Evolutionary conservation across 768 basidiomycete genomes (phyloP).

Genomic region (Xerocomus potaroensis): DNA sequence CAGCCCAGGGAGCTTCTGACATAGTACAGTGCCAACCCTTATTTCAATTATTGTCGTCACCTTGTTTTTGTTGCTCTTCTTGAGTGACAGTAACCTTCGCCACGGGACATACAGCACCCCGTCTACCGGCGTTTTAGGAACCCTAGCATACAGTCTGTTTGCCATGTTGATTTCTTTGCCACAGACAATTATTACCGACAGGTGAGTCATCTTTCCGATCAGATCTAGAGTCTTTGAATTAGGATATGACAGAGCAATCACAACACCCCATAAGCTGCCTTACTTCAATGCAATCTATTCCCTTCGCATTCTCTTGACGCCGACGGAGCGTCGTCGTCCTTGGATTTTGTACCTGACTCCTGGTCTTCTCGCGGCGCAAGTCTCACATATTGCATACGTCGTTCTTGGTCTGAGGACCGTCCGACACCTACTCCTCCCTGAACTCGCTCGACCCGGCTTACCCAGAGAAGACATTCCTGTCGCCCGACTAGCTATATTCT

Average conservation of each 20-base stretch:
- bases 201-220: constrained; percentile 40
- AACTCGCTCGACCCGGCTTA: constrained; percentile 36
- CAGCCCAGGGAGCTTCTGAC: constrained; percentile 36
- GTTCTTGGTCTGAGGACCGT: constrained; percentile 41
- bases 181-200: constrained; percentile 68
- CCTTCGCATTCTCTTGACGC: constrained; percentile 69
- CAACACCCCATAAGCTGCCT: constrained; percentile 73
- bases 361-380: constrained; percentile 46
- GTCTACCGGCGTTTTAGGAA: constrained; percentile 54
- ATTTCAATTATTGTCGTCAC: constrained; percentile 52
- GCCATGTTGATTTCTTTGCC: constrained; percentile 67
- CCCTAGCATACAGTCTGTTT: constrained; percentile 58
- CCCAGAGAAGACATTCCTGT: constrained; percentile 42
- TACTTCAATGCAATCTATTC: constrained; percentile 55
- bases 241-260: constrained; percentile 56
- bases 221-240: background rate
- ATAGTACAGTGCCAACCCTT: constrained; percentile 45
- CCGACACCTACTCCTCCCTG: constrained; percentile 56
- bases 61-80: constrained; percentile 50
- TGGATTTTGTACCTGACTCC: constrained; percentile 83
- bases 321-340: constrained; percentile 72
- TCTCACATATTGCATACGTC: constrained; percentile 42
- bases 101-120: constrained; percentile 67
- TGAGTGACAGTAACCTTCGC: constrained; percentile 55
- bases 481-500: constrained; percentile 50